Evolutionary conservation across 306 rosid species (phyloP).

Genomic region (Medicago arabica): DNA sequence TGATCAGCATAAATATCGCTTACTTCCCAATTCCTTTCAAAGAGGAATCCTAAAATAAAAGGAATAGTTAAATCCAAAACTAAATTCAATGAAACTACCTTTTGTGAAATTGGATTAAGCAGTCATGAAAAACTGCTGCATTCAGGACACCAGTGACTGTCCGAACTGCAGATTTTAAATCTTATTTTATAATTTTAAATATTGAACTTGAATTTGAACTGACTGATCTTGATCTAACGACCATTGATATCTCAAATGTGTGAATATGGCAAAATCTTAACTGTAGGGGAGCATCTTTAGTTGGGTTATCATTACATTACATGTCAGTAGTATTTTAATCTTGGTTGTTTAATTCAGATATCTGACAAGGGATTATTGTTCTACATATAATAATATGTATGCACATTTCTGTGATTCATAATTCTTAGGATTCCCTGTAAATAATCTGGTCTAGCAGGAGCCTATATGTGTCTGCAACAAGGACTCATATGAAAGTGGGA

Average conservation of each 20-base stretch:
- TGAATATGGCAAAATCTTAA: neutral
- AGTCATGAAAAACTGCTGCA: neutral
- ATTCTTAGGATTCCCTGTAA: constrained; percentile 63
- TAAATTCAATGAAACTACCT: constrained; percentile 20
- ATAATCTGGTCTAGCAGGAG: constrained; percentile 37
- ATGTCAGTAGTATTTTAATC: neutral
- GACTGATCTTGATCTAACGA: neutral
- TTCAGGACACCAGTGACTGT: neutral
- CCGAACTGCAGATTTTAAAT: neutral
- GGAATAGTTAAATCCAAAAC: constrained; percentile 6
- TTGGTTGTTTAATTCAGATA: neutral
- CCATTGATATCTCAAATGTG: neutral
- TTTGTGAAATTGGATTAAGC: neutral
- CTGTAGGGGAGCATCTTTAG: neutral
- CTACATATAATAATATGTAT: neutral
- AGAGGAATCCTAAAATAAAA: constrained; percentile 6
- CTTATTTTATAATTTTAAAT: too few species aligned
- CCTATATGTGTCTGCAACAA: constrained; percentile 4
- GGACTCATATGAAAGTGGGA: constrained; percentile 20
- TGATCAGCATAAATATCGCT: constrained; percentile 32
- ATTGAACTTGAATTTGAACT: neutral
- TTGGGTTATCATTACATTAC: constrained; percentile 17
- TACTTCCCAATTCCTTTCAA: constrained; percentile 13
- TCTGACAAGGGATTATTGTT: neutral
- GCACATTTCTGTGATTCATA: constrained; percentile 9